Conservation (phyloP, 495 filamentous ascomycete species). For the Rostrohypoxylon terebratum region DNA sequence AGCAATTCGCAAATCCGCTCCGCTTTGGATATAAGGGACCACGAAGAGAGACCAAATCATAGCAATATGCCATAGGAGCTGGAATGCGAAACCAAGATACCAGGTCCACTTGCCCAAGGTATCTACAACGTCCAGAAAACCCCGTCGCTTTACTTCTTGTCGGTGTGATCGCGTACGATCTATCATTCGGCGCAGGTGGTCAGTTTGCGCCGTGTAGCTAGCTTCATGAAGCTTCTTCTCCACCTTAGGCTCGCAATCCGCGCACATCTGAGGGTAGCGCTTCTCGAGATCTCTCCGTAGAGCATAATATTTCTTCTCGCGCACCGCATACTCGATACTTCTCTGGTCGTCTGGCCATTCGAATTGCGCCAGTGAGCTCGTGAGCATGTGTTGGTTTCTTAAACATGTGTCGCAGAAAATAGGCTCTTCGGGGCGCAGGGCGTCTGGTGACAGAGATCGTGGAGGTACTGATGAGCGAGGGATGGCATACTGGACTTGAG, state of each 20-base stretch:
- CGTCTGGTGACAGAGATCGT: constrained; percentile 38
- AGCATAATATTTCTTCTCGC: constrained; percentile 64
- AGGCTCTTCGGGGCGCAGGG: constrained; percentile 45
- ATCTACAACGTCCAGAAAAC: constrained; percentile 65
- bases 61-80: constrained; percentile 64
- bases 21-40: constrained; percentile 22
- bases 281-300: constrained; percentile 75
- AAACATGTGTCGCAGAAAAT: constrained; percentile 83
- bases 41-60: constrained; percentile 44
- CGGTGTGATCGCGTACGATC: constrained; percentile 68
- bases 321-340: constrained; percentile 67
- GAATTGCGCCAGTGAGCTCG: constrained; percentile 70
- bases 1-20: constrained; percentile 38
- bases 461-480: constrained; percentile 50
- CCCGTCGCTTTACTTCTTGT: constrained; percentile 52
- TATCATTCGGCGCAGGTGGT: constrained; percentile 78
- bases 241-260: constrained; percentile 75
- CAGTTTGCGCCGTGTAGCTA: constrained; percentile 81
- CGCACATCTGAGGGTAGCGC: constrained; percentile 86
- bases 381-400: constrained; percentile 84
- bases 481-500: constrained; percentile 54
- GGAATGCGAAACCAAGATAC: constrained; percentile 65
- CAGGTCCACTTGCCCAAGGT: constrained; percentile 61
- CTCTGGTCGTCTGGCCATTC: constrained; percentile 78
- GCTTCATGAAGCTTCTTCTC: constrained; percentile 71